Evolutionary conservation across 257 asterid genomes (phyloP), one percentile per base, ranked within the genome.

Genomic region (Ballota nigra): DNA sequence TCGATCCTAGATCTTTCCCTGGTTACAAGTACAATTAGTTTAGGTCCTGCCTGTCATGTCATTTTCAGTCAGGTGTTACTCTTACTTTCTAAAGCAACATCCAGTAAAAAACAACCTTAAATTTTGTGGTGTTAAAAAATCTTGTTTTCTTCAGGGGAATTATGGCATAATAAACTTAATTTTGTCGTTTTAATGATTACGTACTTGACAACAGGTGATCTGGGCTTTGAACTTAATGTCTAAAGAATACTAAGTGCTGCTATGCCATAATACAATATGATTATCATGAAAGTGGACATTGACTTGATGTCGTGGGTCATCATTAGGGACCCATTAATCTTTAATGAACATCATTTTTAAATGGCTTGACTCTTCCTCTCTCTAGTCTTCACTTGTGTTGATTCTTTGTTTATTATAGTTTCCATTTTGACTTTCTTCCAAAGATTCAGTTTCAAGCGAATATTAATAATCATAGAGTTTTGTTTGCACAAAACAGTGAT

Each of bases 251-350:
- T 12, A 11, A 29, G 74, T 26, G 29, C n/a, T 40, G 18, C 19
- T 26, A 2, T 26, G 63, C 45, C 53, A 64, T 59, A 45, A 47
- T 41, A 33, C 13, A 40, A 34, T 38, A 68, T 75, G 60, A 59
- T 68, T 60, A 34, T 61, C 58, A 26, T 43, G 7, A 66, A 49
- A 38, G 55, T 13, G 10, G 40, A 22, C 15, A 16, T 8, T 47
- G 69, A 23, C 49, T 49, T 23, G 22, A 20, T 38, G 63, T 19
- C 61, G 8, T 74, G 73, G 63, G 73, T 41, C 52, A 13, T 41
- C 73, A 56, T 56, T 31, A 18, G 61, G 79, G 75, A 61, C 71
- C 71, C 66, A 69, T 24, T 4, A 12, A 51, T 61, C 66, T 60
- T 68, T 41, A 69, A 5, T 68, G 13, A 5, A 2, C 23, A 60